Base-by-base conservation (phyloP, 257 asterid species). In the Nicotiana obtusifolia region DNA sequence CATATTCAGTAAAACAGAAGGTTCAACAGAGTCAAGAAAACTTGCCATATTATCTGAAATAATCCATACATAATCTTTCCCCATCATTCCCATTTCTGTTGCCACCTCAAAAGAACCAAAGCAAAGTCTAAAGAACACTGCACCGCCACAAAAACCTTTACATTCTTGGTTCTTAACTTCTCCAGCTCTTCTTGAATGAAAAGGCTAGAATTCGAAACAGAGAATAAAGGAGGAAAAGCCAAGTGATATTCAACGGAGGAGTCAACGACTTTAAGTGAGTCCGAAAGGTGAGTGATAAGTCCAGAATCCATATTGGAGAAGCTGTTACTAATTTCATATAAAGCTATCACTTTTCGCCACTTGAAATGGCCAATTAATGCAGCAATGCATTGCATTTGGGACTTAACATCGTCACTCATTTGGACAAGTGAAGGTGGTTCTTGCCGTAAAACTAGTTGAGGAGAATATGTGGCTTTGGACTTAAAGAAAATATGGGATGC, bases 11-110 rank as follows among this genome's bases (percentile, higher is more conserved):
- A 85, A 10, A 24, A 82, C 82, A 1, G 92, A 86, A 0, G 82
- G 26, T 28, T 90, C 91, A 20, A 87, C 56, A 15, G 94, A 84
- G 81, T 92, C 95, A 17, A 92, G 88, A 81, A 89, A 87, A 73
- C 83, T 86, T 0, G 84, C 85, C 10, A 91, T 65, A 59, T 85
- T 91, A 28, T 88, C 91, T 0, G 92, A 71, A 3, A 90, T 88
- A 61, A 92, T 90, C 97, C 97, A 92, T 2, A 83, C 93, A 64
- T 84, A 86, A 24, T 91, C 91, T 47, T 82, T 88, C 35, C 69
- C 94, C 94, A 90, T 82, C 93, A 91, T 88, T 71, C 87, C 91
- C 37, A 91, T 64, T 68, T 67, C 84, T 62, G 65, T 91, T 7
- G 94, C 92, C 81, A 80, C 83, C 49, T 83, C 83, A 53, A 92